Conservation (phyloP, 2,329 filamentous ascomycete species). For the Colletotrichum neosansevieriae region DNA sequence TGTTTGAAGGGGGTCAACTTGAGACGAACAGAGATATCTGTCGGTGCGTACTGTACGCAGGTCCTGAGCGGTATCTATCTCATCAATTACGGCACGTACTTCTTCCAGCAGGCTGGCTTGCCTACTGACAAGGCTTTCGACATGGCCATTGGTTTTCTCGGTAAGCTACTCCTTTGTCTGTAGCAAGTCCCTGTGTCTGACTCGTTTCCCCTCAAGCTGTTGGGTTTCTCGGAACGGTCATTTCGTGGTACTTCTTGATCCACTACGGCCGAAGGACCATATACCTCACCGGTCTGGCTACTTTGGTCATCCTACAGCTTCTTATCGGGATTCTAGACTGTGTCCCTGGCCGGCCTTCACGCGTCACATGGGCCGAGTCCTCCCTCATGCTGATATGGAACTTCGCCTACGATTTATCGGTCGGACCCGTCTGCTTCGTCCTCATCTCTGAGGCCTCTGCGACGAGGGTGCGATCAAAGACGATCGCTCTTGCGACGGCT, state of each 20-base stretch:
- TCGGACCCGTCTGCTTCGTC: slow-evolving; percentile 54
- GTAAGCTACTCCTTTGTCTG: slow-evolving; percentile 44
- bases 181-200: too few relatives aligned
- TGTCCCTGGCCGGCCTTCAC: slow-evolving; percentile 54
- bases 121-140: slow-evolving; percentile 52
- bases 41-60: slow-evolving; percentile 74
- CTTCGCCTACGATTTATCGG: slow-evolving; percentile 51
- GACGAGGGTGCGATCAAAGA: slow-evolving; percentile 58
- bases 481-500: slow-evolving; percentile 58
- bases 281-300: slow-evolving; percentile 55
- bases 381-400: slow-evolving; percentile 60
- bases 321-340: slow-evolving; percentile 60
- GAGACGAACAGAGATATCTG: slow-evolving; percentile 67
- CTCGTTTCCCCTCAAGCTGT: slow-evolving; percentile 47
- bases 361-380: slow-evolving; percentile 61
- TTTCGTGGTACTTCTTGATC: slow-evolving; percentile 59
- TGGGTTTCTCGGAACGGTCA: slow-evolving; percentile 57
- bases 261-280: slow-evolving; percentile 56
- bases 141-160: slow-evolving; percentile 57
- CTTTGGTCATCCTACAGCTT: slow-evolving; percentile 53
- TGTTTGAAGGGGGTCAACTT: slow-evolving; percentile 63
- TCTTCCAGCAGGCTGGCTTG: slow-evolving; percentile 60
- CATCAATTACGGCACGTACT: slow-evolving; percentile 72
- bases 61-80: slow-evolving; percentile 74
- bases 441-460: slow-evolving; percentile 66